Conservation (phyloP, 1,139 yeast genomes). For the Sugiyamaella grinbergsii region DNA sequence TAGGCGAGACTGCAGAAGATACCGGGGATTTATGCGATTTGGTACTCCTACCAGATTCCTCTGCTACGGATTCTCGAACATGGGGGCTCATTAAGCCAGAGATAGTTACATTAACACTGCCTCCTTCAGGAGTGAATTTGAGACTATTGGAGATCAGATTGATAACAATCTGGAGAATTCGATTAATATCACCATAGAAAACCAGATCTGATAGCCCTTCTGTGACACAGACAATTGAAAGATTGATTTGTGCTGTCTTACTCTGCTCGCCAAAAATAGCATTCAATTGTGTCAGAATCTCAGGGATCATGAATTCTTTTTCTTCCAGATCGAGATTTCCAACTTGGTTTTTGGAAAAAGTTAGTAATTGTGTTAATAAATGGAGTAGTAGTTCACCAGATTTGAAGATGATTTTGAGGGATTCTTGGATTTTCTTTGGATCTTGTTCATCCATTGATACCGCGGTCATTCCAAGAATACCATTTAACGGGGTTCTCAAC, state of each 20-base stretch:
- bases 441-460: constrained; percentile 87
- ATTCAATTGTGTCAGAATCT: constrained; percentile 78
- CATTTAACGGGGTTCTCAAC: constrained; percentile 86
- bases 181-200: constrained; percentile 84
- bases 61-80: constrained; percentile 19
- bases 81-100: constrained; percentile 22
- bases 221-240: constrained; percentile 49
- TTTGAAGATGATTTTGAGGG: constrained; percentile 74
- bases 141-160: constrained; percentile 86
- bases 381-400: constrained; percentile 85
- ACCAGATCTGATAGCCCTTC: constrained; percentile 48
- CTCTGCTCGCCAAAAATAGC: constrained; percentile 89
- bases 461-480: constrained; percentile 91
- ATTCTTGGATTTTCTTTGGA: constrained; percentile 64
- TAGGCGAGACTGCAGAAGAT: constrained; percentile 1
- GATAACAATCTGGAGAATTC: constrained; percentile 90
- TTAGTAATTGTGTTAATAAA: constrained; percentile 79
- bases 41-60: constrained; percentile 15
- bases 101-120: constrained; percentile 69
- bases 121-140: constrained; percentile 90
- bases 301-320: constrained; percentile 69
- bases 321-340: constrained; percentile 76
- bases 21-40: constrained; percentile 3
- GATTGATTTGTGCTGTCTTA: constrained; percentile 65
- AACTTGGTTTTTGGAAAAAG: constrained; percentile 77